Evolutionary conservation across 148 eudicot species (phyloP).

Genomic region (Polygonum aviculare): DNA sequence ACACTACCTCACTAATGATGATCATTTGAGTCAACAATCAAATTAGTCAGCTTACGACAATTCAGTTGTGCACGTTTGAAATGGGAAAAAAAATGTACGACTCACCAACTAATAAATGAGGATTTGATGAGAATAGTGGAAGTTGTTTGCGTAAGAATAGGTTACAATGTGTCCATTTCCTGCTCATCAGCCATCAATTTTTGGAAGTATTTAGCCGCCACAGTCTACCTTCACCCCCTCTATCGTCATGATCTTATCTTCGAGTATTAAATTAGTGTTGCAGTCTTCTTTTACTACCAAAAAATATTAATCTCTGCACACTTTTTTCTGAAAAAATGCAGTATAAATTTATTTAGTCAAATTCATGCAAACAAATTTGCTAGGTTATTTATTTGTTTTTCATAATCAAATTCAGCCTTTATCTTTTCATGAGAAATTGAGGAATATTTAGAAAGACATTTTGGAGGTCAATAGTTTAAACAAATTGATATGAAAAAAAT

Average conservation of each 20-base stretch:
- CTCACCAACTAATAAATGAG: background rate
- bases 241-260: slow-evolving; percentile 1
- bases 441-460: too few relatives aligned
- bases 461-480: too few relatives aligned
- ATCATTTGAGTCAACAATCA: too few relatives aligned
- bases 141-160: background rate
- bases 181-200: background rate
- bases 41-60: background rate
- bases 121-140: background rate
- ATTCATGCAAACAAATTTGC: too few relatives aligned
- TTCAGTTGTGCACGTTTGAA: background rate
- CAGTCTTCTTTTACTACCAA: background rate
- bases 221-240: background rate
- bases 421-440: too few relatives aligned
- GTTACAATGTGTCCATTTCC: background rate
- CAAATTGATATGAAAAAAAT: too few relatives aligned
- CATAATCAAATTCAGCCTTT: too few relatives aligned
- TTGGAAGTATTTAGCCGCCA: slow-evolving; percentile 6
- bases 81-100: background rate
- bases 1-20: background rate
- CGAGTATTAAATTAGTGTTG: background rate
- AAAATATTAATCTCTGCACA: too few relatives aligned
- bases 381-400: too few relatives aligned
- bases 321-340: too few relatives aligned
- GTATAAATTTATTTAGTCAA: too few relatives aligned